Conservation (phyloP, 352 stramenopile species). For the Globisporangium cederbergense region DNA sequence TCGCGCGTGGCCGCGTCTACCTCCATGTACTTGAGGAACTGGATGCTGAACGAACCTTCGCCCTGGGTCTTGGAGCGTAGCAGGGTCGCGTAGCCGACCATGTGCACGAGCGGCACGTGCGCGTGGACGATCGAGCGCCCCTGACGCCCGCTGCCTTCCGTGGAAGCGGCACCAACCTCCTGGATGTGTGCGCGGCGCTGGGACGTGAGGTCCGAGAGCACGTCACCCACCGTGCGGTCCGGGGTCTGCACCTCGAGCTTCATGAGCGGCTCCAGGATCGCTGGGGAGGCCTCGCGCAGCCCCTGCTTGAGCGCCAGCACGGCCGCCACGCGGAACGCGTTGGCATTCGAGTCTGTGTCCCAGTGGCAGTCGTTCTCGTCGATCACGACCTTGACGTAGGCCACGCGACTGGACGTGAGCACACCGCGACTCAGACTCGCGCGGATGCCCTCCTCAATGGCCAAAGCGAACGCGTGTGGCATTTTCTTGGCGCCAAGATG, state of each 20-base stretch:
- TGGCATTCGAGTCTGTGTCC: conserved; percentile 63
- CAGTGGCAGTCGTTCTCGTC: conserved; percentile 56
- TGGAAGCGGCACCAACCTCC: conserved; percentile 41
- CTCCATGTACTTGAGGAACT: conserved; percentile 67
- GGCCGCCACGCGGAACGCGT: conserved; percentile 57
- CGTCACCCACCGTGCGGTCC: conserved; percentile 60
- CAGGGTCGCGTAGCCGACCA: conserved; percentile 78
- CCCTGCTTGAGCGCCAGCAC: conserved; percentile 53
- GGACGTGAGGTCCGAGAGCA: conserved; percentile 73
- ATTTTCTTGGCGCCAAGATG: conserved; percentile 50
- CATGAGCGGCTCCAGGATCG: conserved; percentile 78
- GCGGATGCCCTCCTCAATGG: conserved; percentile 64
- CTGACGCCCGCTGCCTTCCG: conserved; percentile 22
- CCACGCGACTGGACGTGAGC: conserved; percentile 54
- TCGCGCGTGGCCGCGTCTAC: conserved; percentile 53
- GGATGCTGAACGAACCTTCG: conserved; percentile 75
- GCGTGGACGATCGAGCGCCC: conserved; percentile 58
- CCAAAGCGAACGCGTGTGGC: conserved; percentile 56
- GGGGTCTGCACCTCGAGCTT: conserved; percentile 66
- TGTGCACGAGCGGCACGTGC: conserved; percentile 65
- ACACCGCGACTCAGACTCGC: conserved; percentile 57
- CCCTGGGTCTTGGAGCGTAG: conserved; percentile 78
- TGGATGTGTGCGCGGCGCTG: conserved; percentile 66
- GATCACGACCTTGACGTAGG: conserved; percentile 61
- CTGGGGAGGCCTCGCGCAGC: conserved; percentile 45